These are phyloP conservation scores for Chlorophyllum brunneum DNA, from an alignment of 768 basidiomycete genomes.

Conservation along the genomic window DNA sequence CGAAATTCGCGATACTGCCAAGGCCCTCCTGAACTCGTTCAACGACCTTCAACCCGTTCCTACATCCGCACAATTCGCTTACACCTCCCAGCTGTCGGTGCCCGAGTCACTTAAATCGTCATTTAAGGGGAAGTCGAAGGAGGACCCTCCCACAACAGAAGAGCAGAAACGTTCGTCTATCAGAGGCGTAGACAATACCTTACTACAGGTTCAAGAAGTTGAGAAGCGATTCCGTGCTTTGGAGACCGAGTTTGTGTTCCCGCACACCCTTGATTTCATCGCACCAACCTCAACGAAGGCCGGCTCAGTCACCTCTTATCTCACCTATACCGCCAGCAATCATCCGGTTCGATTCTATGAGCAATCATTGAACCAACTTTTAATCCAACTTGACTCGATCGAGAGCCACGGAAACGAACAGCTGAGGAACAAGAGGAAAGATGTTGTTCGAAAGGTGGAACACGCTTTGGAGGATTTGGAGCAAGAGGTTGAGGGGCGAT, in stretches of 20 bases:
- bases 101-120: neutral
- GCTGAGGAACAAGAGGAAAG: slow-evolving; percentile 49
- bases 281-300: slow-evolving; percentile 23
- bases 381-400: slow-evolving; percentile 56
- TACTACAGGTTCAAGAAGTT: slow-evolving; percentile 38
- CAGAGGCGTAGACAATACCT: slow-evolving; percentile 27
- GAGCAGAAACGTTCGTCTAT: slow-evolving; percentile 19
- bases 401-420: slow-evolving; percentile 55
- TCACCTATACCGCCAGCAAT: slow-evolving; percentile 57
- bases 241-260: slow-evolving; percentile 36
- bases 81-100: too few relatives aligned
- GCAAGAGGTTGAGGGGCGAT: slow-evolving; percentile 39
- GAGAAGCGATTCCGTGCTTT: slow-evolving; percentile 37
- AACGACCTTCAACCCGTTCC: slow-evolving; percentile 10
- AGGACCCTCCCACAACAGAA: slow-evolving; percentile 3
- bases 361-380: slow-evolving; percentile 52
- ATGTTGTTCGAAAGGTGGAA: slow-evolving; percentile 53
- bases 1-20: slow-evolving; percentile 37
- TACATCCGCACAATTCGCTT: neutral
- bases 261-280: slow-evolving; percentile 37
- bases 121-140: slow-evolving; percentile 38
- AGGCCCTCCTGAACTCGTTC: slow-evolving; percentile 35
- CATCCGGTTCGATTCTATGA: slow-evolving; percentile 60
- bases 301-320: slow-evolving; percentile 25
- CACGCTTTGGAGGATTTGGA: slow-evolving; percentile 52